Percentiles rank a stretch among this genome's conserved stretches.
These are phyloP conservation scores for Cichorium intybus DNA, from an alignment of 140 eudicot species.

Conservation along the genomic window DNA sequence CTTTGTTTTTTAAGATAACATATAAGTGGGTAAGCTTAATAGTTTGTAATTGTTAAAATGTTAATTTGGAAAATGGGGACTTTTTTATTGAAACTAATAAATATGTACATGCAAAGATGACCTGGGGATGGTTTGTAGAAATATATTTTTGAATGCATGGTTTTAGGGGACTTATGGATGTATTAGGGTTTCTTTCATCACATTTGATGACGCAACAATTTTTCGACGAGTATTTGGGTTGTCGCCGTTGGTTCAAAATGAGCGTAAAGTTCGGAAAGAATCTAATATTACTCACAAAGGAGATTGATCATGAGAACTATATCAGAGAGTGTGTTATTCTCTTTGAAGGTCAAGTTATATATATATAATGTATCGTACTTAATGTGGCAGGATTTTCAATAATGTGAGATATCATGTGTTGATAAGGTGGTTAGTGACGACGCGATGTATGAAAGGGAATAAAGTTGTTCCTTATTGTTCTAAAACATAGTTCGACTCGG, in stretches of 20 bases:
- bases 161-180: neutral
- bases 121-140: no score
- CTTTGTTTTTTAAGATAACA: neutral
- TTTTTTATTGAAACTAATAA: no score
- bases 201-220: neutral
- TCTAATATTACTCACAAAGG: neutral
- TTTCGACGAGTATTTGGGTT: neutral
- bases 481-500: neutral
- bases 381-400: no score
- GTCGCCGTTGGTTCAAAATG: neutral
- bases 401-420: neutral
- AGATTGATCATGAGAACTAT: neutral
- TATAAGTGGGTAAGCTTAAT: no score
- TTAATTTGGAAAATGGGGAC: neutral
- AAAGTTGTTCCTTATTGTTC: neutral
- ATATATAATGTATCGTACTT: neutral
- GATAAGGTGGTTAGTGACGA: neutral
- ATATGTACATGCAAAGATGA: neutral
- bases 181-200: neutral
- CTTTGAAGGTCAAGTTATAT: neutral
- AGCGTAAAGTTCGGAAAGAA: neutral
- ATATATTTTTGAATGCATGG: neutral
- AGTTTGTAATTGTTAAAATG: no score
- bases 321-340: neutral
- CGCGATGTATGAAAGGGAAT: no score